Percentiles rank a stretch among this genome's conserved stretches.
Conservation (phyloP, 805 yeast genomes). For the Brettanomyces bruxellensis region DNA sequence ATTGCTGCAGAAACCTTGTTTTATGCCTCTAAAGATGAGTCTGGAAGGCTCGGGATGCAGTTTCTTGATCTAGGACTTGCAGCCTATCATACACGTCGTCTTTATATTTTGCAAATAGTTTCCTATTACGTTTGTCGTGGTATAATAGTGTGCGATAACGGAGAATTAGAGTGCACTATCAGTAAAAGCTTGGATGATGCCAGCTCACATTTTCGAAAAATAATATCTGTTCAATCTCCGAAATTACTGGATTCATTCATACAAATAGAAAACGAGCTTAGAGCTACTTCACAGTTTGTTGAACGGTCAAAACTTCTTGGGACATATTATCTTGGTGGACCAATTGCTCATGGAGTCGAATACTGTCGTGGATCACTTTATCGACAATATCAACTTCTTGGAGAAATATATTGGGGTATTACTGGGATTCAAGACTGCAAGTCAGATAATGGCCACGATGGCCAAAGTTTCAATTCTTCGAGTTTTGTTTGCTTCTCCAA, state of each 20-base stretch:
- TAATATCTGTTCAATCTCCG: conserved; percentile 14
- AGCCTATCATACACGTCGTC: conserved; percentile 59
- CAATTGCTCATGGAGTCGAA: conserved; percentile 38
- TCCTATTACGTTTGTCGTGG: conserved; percentile 27
- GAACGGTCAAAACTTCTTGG: conserved; percentile 41
- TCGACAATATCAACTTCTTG: conserved; percentile 60
- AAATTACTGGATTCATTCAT: conserved; percentile 40
- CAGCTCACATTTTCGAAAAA: not conserved
- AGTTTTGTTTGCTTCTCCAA: not conserved
- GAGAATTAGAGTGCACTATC: no score
- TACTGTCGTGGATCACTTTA: conserved; percentile 57
- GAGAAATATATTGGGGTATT: conserved; percentile 53
- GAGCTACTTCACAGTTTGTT: conserved; percentile 42
- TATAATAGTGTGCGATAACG: no score
- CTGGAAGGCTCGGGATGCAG: conserved; percentile 34
- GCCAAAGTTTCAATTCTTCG: no score
- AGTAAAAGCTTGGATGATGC: not conserved
- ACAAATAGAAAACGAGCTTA: conserved; percentile 47
- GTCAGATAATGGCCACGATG: conserved; percentile 5
- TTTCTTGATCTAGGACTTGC: conserved; percentile 57
- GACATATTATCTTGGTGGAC: conserved; percentile 36
- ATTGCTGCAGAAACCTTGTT: conserved; percentile 62
- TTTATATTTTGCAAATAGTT: conserved; percentile 62
- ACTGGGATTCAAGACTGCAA: conserved; percentile 23
- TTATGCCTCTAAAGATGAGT: conserved; percentile 30